phyloP scores from a whole-genome alignment of 2,329 filamentous ascomycete species.

The Verticillium nubilum region DNA sequence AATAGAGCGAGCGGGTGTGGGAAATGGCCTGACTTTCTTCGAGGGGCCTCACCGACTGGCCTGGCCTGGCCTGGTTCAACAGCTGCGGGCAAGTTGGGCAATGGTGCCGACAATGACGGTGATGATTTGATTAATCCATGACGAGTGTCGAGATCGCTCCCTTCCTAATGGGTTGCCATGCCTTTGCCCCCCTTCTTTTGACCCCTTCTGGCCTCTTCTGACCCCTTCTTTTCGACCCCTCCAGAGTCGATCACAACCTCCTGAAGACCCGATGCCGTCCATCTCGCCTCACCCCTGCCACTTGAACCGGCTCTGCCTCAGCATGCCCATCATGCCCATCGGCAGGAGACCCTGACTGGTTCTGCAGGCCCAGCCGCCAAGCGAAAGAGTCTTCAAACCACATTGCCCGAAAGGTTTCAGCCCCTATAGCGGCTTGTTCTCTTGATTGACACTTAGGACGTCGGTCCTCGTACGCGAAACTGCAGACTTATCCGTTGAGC shows the following conservation, averaged over 20 bases:
- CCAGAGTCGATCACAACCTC: background rate
- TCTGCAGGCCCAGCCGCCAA: too few species aligned
- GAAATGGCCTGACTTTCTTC: background rate
- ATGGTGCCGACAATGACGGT: background rate
- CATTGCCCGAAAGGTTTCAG: too few species aligned
- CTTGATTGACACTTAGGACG: too few species aligned
- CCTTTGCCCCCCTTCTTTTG: background rate
- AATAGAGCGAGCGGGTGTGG: background rate
- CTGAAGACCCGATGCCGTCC: background rate
- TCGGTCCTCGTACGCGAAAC: too few species aligned
- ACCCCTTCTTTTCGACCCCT: background rate
- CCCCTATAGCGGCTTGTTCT: too few species aligned
- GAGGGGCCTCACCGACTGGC: background rate
- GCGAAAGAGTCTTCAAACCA: too few species aligned
- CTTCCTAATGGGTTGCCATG: background rate
- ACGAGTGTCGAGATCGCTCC: background rate
- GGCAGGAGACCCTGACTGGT: slow-evolving; percentile 32
- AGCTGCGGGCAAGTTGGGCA: background rate
- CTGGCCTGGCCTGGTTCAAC: background rate
- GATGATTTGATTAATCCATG: background rate
- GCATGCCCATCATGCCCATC: slow-evolving; percentile 30
- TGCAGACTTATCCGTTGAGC: too few species aligned
- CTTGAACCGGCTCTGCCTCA: slow-evolving; percentile 27
- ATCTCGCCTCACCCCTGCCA: slow-evolving; percentile 25
- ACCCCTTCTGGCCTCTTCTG: background rate